Percentiles rank a stretch among this genome's conserved stretches.
phyloP scores from a whole-genome alignment of 2,329 filamentous ascomycete species.

The Ceratocystiopsis sp. region DNA sequence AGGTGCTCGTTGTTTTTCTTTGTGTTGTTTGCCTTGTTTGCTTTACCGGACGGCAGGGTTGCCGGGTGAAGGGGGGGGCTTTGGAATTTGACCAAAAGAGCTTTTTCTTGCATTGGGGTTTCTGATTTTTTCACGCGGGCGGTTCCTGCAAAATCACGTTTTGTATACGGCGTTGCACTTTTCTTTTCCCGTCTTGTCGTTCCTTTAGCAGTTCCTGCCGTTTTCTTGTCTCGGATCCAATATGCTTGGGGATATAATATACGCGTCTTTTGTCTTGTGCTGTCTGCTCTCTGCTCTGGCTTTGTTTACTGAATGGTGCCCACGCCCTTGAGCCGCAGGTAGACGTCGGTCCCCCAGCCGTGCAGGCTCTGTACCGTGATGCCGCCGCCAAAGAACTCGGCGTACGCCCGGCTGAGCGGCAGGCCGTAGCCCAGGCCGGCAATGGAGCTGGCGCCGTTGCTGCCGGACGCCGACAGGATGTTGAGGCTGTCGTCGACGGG shows the following conservation, averaged over 20 bases:
- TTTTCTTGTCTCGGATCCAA: not conserved
- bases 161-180: too few species aligned
- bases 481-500: constrained; percentile 43
- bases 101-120: not conserved
- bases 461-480: constrained; percentile 49
- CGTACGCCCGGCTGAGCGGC: constrained; percentile 80
- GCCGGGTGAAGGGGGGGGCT: too few species aligned
- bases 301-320: not conserved
- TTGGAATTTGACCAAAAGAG: too few species aligned
- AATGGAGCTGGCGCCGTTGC: constrained; percentile 63
- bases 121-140: not conserved
- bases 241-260: not conserved
- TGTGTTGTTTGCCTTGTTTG: not conserved
- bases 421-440: constrained; percentile 87
- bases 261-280: not conserved
- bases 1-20: constrained; percentile 5
- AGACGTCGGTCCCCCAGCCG: constrained; percentile 73
- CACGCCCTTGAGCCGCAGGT: constrained; percentile 46
- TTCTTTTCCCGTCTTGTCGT: not conserved
- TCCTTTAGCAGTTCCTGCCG: not conserved
- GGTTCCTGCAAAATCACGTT: too few species aligned
- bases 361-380: constrained; percentile 90
- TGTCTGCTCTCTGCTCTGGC: not conserved
- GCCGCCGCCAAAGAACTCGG: constrained; percentile 93
- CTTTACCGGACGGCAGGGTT: too few species aligned